phyloP scores from a whole-genome alignment of 305 asterid species.

The Nicotiana rustica region DNA sequence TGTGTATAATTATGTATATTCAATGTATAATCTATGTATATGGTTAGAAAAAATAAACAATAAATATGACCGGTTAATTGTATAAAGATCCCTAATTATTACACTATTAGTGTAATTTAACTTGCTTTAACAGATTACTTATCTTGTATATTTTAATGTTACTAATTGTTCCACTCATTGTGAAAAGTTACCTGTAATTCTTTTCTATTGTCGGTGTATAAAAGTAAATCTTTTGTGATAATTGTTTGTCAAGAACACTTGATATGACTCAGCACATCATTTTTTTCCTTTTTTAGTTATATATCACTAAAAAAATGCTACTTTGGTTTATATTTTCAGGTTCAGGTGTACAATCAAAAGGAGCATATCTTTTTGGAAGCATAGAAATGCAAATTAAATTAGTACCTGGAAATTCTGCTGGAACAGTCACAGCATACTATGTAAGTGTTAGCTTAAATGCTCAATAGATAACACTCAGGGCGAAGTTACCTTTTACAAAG shows the following conservation, averaged over 20 bases:
- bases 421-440: slow-evolving; percentile 78
- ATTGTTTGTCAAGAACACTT: not conserved
- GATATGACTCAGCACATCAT: not conserved
- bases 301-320: not conserved
- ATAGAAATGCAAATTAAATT: slow-evolving; percentile 75
- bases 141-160: no score
- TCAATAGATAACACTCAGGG: not conserved
- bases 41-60: no score
- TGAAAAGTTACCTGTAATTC: no score
- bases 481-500: no score
- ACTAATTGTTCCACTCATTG: no score
- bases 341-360: slow-evolving; percentile 67
- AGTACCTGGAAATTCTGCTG: slow-evolving; percentile 77
- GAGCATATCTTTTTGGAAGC: slow-evolving; percentile 67
- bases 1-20: no score
- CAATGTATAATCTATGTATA: no score
- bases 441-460: slow-evolving; percentile 44
- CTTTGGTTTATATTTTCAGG: slow-evolving; percentile 46
- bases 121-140: not conserved
- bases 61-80: no score
- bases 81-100: no score
- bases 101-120: no score
- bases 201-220: no score
- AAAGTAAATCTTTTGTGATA: no score
- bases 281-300: not conserved